Conservation (phyloP, 306 rosid species). For the Sophora flavescens region DNA sequence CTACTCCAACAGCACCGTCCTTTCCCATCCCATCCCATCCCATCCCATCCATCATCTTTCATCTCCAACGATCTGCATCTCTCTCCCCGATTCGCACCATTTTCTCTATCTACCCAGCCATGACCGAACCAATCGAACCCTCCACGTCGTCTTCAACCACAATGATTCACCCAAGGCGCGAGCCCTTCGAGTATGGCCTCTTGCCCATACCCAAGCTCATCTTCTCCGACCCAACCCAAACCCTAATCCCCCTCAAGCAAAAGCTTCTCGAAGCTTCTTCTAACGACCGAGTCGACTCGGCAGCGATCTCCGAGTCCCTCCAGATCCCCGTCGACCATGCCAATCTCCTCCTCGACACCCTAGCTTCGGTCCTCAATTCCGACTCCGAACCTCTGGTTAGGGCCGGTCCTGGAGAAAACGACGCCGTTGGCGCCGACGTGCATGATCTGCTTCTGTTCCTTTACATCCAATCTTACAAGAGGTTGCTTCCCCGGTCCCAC, state of each 20-base stretch:
- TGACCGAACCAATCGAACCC: slow-evolving; percentile 75
- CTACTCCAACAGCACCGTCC: neutral
- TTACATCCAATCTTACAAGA: slow-evolving; percentile 96
- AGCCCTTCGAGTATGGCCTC: slow-evolving; percentile 92
- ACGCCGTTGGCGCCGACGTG: slow-evolving; percentile 68
- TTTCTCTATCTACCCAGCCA: slow-evolving; percentile 51
- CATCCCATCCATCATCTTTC: slow-evolving; percentile 25
- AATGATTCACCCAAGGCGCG: slow-evolving; percentile 82
- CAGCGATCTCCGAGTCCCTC: slow-evolving; percentile 70
- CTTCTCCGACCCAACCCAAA: slow-evolving; percentile 87
- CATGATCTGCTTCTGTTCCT: slow-evolving; percentile 86
- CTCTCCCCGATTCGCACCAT: neutral
- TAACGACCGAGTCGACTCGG: slow-evolving; percentile 59
- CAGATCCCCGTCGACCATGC: slow-evolving; percentile 93
- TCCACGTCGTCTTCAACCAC: slow-evolving; percentile 58
- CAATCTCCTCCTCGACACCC: slow-evolving; percentile 77
- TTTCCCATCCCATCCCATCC: no score
- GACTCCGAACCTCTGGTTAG: slow-evolving; percentile 75
- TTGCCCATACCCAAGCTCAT: slow-evolving; percentile 82
- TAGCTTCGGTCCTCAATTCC: slow-evolving; percentile 76
- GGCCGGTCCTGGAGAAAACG: slow-evolving; percentile 56
- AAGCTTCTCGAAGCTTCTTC: slow-evolving; percentile 64
- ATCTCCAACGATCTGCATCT: slow-evolving; percentile 27
- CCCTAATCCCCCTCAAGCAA: slow-evolving; percentile 79
- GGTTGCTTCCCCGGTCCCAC: slow-evolving; percentile 86